phyloP scores from a whole-genome alignment of 495 filamentous ascomycete species.

The Neurospora tetraspora region DNA sequence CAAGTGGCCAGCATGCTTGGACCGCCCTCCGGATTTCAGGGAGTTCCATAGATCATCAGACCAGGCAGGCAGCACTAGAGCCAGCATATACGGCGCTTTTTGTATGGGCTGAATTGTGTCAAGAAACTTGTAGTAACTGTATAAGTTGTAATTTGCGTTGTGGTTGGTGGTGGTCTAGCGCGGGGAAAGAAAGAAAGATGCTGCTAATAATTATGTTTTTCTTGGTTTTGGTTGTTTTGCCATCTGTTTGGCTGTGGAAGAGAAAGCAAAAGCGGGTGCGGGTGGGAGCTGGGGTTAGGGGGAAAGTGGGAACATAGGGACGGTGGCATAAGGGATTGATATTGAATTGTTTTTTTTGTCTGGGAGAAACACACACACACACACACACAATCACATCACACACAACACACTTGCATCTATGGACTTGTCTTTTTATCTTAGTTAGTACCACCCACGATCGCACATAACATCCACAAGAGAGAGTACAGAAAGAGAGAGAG shows the following conservation, averaged over 20 bases:
- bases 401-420: not conserved
- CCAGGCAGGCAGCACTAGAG: not conserved
- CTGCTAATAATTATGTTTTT: not conserved
- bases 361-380: not conserved
- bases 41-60: not conserved
- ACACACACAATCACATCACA: not conserved
- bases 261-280: not conserved
- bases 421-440: not conserved
- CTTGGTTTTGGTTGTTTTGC: not conserved
- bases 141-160: not conserved
- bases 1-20: conserved; percentile 62
- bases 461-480: not conserved
- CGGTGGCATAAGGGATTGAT: not conserved
- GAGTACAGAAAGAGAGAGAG: not conserved
- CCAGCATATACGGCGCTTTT: not conserved
- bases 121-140: not conserved
- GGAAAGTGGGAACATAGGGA: not conserved
- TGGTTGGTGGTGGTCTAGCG: not conserved
- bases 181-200: not conserved
- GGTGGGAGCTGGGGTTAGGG: not conserved
- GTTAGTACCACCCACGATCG: not conserved
- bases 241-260: not conserved
- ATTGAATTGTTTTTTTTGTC: not conserved
- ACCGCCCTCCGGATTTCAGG: conserved; percentile 14
- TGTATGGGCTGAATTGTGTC: not conserved